These are phyloP conservation scores for Angomonas ambiguus DNA, from an alignment of 208 protist species.

Conservation along the genomic window DNA sequence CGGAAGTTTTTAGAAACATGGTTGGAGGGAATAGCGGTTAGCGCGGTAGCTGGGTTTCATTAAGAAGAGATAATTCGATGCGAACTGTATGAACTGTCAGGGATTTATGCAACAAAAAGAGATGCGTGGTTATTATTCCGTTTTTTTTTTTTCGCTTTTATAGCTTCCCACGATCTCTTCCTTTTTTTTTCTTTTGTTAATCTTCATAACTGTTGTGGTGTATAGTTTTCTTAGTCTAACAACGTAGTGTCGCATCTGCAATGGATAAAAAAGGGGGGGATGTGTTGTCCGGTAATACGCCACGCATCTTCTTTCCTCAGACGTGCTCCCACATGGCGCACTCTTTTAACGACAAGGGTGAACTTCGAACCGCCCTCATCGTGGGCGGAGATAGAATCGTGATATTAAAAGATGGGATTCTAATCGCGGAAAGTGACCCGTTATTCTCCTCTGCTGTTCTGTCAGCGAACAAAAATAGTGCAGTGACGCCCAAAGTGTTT, in stretches of 20 bases:
- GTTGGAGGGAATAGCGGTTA: slow-evolving; percentile 22
- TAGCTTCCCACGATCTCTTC: neutral
- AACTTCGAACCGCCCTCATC: slow-evolving; percentile 64
- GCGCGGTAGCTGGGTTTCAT: slow-evolving; percentile 5
- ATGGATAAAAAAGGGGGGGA: slow-evolving; percentile 1
- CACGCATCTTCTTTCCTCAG: slow-evolving; percentile 61
- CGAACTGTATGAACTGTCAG: too few species aligned
- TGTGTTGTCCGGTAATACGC: neutral
- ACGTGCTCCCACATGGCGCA: slow-evolving; percentile 51
- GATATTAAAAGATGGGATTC: slow-evolving; percentile 46
- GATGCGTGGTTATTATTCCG: neutral
- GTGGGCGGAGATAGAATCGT: slow-evolving; percentile 46
- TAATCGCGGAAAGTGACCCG: slow-evolving; percentile 33
- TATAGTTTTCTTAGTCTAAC: neutral
- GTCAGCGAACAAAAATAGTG: neutral
- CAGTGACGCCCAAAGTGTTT: slow-evolving; percentile 14
- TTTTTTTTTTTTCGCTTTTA: neutral
- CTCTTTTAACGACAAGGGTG: slow-evolving; percentile 38
- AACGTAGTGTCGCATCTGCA: neutral
- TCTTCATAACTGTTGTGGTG: neutral
- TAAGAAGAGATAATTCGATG: neutral
- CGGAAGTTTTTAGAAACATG: slow-evolving; percentile 27
- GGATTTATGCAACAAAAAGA: slow-evolving; percentile 3
- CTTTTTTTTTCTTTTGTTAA: neutral
- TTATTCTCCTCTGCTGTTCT: slow-evolving; percentile 8